phyloP scores from a whole-genome alignment of 768 basidiomycete genomes.

The Sporobolomyces pararoseus region DNA sequence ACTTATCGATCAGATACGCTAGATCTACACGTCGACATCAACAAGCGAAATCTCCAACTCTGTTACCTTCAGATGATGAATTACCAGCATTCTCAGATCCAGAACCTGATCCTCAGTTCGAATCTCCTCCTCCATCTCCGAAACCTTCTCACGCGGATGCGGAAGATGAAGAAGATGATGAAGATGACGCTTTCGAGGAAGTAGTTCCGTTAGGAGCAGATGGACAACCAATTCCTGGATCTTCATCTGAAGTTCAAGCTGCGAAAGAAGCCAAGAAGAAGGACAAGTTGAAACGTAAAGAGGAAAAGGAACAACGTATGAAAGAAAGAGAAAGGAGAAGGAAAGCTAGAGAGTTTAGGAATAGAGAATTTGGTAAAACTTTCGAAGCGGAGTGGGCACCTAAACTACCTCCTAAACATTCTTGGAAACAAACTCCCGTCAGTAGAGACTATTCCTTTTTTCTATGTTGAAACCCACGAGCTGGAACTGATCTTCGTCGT shows the following conservation, averaged over 20 bases:
- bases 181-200: conserved; percentile 33
- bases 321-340: conserved; percentile 2
- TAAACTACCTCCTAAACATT: conserved; percentile 29
- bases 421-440: conserved; percentile 39
- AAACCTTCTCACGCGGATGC: neutral
- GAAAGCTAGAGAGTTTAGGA: conserved; percentile 10
- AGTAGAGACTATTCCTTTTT: too few relatives aligned
- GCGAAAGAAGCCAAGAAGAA: neutral
- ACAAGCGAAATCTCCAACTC: neutral
- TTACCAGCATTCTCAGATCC: neutral
- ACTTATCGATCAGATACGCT: neutral
- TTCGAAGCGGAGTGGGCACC: conserved; percentile 29
- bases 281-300: neutral
- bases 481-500: too few relatives aligned
- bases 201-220: conserved; percentile 16
- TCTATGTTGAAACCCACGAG: too few relatives aligned
- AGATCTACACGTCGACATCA: conserved; percentile 4
- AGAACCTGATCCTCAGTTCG: neutral
- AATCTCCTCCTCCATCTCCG: conserved; percentile 11
- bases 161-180: conserved; percentile 12
- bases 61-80: conserved; percentile 27
- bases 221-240: conserved; percentile 8
- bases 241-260: neutral
- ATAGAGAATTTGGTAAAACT: conserved; percentile 4
- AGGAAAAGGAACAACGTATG: neutral